Base-by-base conservation (phyloP, 768 basidiomycete species). In the Coprinopsis cinerea region DNA sequence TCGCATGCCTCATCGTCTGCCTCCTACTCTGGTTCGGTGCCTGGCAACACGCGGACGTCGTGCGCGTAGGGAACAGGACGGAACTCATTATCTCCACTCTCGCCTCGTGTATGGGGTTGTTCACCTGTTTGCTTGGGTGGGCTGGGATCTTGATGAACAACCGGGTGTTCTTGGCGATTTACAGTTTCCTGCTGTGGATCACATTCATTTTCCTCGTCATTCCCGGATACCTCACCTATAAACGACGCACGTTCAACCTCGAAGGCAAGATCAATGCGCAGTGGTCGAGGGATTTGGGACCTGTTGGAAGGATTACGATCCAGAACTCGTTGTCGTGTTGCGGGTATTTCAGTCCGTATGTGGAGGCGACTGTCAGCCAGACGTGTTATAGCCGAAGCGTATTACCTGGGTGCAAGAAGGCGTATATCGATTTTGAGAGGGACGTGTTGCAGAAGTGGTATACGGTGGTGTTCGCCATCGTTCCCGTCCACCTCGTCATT, bases 81-180 rank as follows among this genome's bases (percentile, higher is more conserved):
- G 85, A 88, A 62, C 77, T 90, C 53, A 69, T 85, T 61, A 63
- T 87, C 44, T 87, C 85, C 27, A 90, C 87, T 17, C 60, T 82
- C 40, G 85, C 83, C 2, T 79, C 83, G 1, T 59, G 69, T 10
- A 53, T 81, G 6, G 82, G 77, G 47, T 60, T 85, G 27, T 61
- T 86, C 56, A 86, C 85, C 26, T 77, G 85, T 17, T 57, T 87
- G 48, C 67, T 90, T 59, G 88, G 88, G 43, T 88, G 82, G 77
- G 75, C 87, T 20, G 88, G 88, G 25, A 80, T 90, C 61, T 69
- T 92, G 23, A 79, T 90, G 59, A 92, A 92, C 74, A 88, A 88
- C 62, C 86, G 88, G 52, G 69, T 79, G 34, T 90, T 92, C 75
- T 77, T 90, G 54, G 86, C 87, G 32, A 64, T 83, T 45, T 90